Conservation (phyloP, 2,329 filamentous ascomycete species). For the Cladosporium sp. region DNA sequence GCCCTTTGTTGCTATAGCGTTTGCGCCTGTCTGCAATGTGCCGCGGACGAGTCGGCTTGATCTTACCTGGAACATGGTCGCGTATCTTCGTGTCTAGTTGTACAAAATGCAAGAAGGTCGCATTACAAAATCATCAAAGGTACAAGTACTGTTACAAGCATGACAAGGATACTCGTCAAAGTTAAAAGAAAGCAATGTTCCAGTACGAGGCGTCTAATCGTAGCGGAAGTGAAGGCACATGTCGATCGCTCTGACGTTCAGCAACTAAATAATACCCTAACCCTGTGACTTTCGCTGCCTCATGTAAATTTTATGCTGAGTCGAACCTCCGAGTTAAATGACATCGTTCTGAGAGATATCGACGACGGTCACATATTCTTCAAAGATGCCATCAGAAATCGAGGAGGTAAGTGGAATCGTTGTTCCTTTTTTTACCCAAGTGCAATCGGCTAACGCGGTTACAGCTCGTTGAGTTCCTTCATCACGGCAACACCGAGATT, state of each 20-base stretch:
- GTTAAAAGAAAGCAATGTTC: not conserved
- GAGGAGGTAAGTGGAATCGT: constrained; percentile 2
- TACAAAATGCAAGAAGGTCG: constrained; percentile 6
- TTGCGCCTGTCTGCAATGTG: not conserved
- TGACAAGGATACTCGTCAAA: not conserved
- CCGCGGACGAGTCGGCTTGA: too few relatives aligned
- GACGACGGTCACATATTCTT: not conserved
- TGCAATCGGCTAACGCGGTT: constrained; percentile 15
- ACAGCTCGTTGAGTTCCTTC: constrained; percentile 88
- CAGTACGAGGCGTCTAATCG: not conserved
- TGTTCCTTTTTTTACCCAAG: not conserved
- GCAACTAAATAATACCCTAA: not conserved
- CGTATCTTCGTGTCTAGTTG: constrained; percentile 11
- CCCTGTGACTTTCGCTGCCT: not conserved
- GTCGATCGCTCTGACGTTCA: not conserved
- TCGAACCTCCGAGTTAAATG: not conserved
- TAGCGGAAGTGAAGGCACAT: not conserved
- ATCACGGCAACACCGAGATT: constrained; percentile 86
- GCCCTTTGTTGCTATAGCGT: not conserved
- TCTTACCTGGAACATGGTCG: constrained; percentile 13
- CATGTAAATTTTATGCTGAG: constrained; percentile 10
- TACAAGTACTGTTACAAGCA: constrained; percentile 4
- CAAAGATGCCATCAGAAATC: constrained; percentile 12
- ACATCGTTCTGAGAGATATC: constrained; percentile 30
- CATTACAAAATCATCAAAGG: not conserved